Conservation (phyloP, 805 yeast species). For the Saturnispora bothae region DNA sequence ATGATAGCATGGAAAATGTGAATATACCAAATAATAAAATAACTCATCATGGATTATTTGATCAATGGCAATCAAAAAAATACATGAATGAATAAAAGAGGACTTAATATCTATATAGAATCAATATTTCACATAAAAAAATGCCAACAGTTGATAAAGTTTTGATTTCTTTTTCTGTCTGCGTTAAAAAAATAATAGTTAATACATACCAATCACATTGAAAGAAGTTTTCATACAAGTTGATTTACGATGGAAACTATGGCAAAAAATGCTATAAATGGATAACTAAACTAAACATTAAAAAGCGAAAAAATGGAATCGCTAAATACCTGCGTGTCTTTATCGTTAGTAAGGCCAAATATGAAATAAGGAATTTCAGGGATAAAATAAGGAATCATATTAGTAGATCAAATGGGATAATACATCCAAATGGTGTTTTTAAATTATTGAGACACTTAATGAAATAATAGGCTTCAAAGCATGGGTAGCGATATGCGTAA, state of each 20-base stretch:
- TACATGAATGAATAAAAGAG: no score
- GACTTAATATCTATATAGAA: no score
- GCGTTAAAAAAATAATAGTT: not conserved
- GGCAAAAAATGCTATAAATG: conserved; percentile 1
- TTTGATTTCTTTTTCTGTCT: not conserved
- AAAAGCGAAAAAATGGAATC: no score
- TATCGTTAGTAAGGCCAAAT: no score
- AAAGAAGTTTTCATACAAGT: conserved; percentile 4
- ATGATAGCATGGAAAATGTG: conserved; percentile 11
- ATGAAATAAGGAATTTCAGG: not conserved
- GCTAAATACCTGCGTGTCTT: no score
- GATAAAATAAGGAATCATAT: not conserved
- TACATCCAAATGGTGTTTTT: not conserved
- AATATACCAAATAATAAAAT: conserved; percentile 1
- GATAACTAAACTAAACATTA: conserved; percentile 1
- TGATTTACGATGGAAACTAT: conserved; percentile 5
- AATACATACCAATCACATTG: conserved; percentile 7
- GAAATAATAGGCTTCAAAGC: not conserved
- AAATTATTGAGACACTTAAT: not conserved
- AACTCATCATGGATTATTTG: not conserved
- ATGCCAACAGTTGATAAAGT: no score
- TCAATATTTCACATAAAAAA: no score
- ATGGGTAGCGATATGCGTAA: not conserved
- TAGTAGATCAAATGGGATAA: not conserved
- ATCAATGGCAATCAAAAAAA: not conserved